A percentile compares a stretch with the other conserved stretches of the same genome.
Conservation (phyloP, 164 flowering plant genomes). For the Saururus chinensis region DNA sequence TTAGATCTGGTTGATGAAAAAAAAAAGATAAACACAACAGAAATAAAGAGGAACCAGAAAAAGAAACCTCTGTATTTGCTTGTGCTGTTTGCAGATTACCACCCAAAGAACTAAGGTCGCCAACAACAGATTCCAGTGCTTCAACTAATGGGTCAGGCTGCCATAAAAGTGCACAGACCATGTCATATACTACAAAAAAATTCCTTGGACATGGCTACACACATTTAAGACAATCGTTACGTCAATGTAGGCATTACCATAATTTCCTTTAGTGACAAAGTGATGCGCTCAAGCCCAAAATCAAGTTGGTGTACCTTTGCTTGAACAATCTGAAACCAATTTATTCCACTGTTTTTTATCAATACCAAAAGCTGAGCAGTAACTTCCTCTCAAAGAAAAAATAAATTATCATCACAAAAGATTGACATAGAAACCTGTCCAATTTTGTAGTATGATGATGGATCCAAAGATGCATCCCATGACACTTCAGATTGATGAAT, state of each 20-base stretch:
- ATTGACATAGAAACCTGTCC: conserved; percentile 62
- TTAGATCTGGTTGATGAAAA: too few relatives aligned
- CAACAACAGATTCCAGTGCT: conserved; percentile 59
- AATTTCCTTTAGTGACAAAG: conserved; percentile 72
- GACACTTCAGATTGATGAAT: conserved; percentile 93
- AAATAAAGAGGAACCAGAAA: conserved; percentile 8
- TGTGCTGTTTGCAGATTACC: conserved; percentile 40
- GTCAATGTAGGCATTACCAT: conserved; percentile 28
- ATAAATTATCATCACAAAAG: background rate
- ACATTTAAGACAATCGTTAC: too few relatives aligned
- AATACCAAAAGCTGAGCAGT: background rate
- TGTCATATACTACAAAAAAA: background rate
- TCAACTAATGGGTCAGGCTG: conserved; percentile 90
- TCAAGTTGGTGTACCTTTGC: conserved; percentile 92
- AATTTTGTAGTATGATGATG: conserved; percentile 59
- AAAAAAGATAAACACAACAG: too few relatives aligned
- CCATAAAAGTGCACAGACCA: conserved; percentile 4
- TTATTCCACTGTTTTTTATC: background rate
- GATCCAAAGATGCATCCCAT: conserved; percentile 87
- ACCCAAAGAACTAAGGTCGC: conserved; percentile 39
- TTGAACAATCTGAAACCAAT: conserved; percentile 57
- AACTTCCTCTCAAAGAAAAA: background rate
- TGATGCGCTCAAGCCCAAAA: conserved; percentile 71
- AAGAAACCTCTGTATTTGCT: conserved; percentile 56
- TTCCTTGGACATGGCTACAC: background rate